These are phyloP conservation scores for Phytophthora nicotianae DNA, from an alignment of 352 stramenopile genomes.

Conservation along the genomic window DNA sequence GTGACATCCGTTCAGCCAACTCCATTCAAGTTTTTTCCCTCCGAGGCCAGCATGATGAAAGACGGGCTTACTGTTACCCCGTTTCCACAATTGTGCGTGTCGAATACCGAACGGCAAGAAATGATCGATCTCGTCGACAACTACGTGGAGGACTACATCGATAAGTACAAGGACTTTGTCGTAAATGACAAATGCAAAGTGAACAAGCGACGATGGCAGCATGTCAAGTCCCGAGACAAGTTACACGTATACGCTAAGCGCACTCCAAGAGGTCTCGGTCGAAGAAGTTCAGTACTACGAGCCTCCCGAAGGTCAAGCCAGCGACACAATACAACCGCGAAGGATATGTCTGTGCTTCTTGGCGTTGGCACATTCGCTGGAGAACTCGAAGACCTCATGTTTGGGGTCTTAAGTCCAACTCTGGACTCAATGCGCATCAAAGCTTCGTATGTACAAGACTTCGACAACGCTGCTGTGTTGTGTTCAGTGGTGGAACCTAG, in stretches of 20 bases:
- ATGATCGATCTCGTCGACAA: conserved; percentile 11
- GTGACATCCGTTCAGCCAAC: background rate
- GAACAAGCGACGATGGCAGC: conserved; percentile 17
- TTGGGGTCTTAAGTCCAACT: conserved; percentile 32
- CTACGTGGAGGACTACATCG: conserved; percentile 21
- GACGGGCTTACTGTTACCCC: conserved; percentile 5
- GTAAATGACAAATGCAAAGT: conserved; percentile 16
- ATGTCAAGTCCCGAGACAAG: conserved; percentile 20
- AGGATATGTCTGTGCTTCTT: conserved; percentile 20
- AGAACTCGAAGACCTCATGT: conserved; percentile 39
- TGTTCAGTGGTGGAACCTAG: conserved; percentile 26
- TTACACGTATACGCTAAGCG: conserved; percentile 22
- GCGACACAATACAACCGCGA: background rate
- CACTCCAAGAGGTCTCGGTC: background rate
- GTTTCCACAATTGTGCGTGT: conserved; percentile 6
- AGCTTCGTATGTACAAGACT: conserved; percentile 27
- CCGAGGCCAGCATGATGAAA: background rate
- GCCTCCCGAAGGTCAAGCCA: background rate
- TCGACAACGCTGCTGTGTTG: conserved; percentile 28
- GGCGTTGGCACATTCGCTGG: conserved; percentile 27
- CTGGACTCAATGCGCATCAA: conserved; percentile 35
- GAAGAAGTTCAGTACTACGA: background rate
- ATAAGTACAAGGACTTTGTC: conserved; percentile 10
- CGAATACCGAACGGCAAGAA: conserved; percentile 3
- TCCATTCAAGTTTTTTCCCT: conserved; percentile 11